phyloP scores from a whole-genome alignment of 2,329 filamentous ascomycete genomes.

The Cladosporium sp. region DNA sequence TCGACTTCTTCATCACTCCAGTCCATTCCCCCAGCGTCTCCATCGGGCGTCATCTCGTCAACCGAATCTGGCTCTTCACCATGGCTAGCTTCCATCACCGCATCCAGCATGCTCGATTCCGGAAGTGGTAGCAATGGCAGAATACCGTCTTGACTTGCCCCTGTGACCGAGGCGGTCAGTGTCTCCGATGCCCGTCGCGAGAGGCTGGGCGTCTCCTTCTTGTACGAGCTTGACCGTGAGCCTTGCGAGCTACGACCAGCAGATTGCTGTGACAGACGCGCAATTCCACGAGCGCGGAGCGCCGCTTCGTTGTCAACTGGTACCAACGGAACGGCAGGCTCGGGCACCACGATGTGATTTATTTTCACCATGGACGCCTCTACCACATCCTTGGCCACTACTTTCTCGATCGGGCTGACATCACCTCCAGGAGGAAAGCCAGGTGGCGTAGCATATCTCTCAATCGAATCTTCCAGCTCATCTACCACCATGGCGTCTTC shows the following conservation, averaged over 20 bases:
- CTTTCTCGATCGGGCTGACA: conserved; percentile 22
- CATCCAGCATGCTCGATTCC: conserved; percentile 20
- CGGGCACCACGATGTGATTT: background rate
- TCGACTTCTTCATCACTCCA: conserved; percentile 21
- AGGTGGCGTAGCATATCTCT: conserved; percentile 25
- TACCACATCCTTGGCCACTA: conserved; percentile 24
- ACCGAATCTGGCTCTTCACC: background rate
- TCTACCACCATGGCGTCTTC: conserved; percentile 16
- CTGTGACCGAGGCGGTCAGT: background rate
- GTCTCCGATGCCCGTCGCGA: background rate
- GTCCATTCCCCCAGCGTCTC: conserved; percentile 13
- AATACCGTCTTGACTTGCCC: background rate
- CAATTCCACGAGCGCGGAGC: conserved; percentile 26
- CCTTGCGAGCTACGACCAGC: conserved; percentile 8
- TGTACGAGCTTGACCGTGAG: background rate
- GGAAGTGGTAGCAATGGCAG: conserved; percentile 19
- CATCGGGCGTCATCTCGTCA: background rate
- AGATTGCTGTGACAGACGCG: conserved; percentile 19
- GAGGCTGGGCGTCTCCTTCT: background rate
- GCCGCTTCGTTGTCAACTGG: conserved; percentile 26
- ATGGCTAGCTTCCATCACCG: conserved; percentile 13
- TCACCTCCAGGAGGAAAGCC: conserved; percentile 13
- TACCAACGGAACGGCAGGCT: conserved; percentile 8
- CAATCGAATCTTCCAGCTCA: conserved; percentile 15
- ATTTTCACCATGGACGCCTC: conserved; percentile 6